Base-by-base conservation (phyloP, 2,329 filamentous ascomycete genomes). In the Alternaria brassicicola region DNA sequence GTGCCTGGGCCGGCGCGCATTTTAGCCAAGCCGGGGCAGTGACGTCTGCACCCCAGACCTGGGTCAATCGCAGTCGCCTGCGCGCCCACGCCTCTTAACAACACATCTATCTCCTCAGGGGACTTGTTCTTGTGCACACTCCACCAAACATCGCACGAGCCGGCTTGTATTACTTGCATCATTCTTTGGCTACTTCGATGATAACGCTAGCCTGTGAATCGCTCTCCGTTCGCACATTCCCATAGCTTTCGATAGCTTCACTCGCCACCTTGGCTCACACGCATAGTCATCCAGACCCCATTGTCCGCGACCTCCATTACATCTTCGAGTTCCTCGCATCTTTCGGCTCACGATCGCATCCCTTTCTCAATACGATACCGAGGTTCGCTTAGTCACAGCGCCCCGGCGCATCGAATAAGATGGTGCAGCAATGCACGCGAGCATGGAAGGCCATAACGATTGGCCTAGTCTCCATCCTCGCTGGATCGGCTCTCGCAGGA, bases 391-490 rank as follows among this genome's bases (percentile, higher is more conserved):
- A 9, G 41, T 1, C 31, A 5, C 42, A 47, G 64, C 65, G 68
- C 69, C 26, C 43, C 30, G 52, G 64, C 61, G 64, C 61, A 52
- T 36, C 42, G 23, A 28, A 45, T 42, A 60, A 17, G 9, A 72
- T 68, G 65, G 64, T 62, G 61, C 71, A 65, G 60, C 64, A 48
- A 50, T 62, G 62, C 62, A 64, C 64, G 25, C 52, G 63, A 50
- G 64, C 63, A 62, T 70, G 68, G 70, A 60, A 65, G 52, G 58
- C 62, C 21, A 61, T 64, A 43, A 61, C 70, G 21, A 67, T 71
- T 17, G 72, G 70, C 15, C 56, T 77, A 52, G 56, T 76, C 33
- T 64, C 69, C 52, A 57, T 73, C 33, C 62, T 76, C 33, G 68
- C 69, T 12, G 65, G 62, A n/a, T 55, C 72, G 15, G 68, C 66